Evolutionary conservation across 1,284 basidiomycete genomes (phyloP), one percentile per base, ranked within the genome.

Genomic region (Cystobasidiaceae sp.): DNA sequence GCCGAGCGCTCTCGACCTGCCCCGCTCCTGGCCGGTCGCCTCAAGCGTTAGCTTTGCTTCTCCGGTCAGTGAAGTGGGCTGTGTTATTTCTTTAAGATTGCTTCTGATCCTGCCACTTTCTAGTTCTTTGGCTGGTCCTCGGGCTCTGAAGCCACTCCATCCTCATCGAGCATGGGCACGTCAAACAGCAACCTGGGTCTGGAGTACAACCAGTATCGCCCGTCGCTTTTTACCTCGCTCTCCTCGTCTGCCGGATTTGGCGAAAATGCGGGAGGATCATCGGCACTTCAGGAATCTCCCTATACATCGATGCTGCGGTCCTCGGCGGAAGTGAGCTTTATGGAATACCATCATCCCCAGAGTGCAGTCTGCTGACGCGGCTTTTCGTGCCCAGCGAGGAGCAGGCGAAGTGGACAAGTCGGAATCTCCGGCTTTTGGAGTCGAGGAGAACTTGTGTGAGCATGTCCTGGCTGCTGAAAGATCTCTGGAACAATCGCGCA

Each of bases 401-500:
- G 27, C 8, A 13, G n/a, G 37, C 3, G 30, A 32, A 2, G 25
- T 15, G 21, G 21, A 51, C 8, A 11, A 23, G 5, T 33, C 28
- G 7, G 49, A 51, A 6, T 51, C 49, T 3, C 49, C 49, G 7
- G n/a, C 37, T 3, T 51, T 51, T 21, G 49, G 28, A 30, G n/a
- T n/a, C 5, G 49, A 51, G n/a, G 49, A 51, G 30, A 51, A 33
- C n/a, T 33, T 51, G 28, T 51, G 49, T 51, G 23, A 33, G 49
- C 19, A 15, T n/a, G n/a, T n/a, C n/a, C 13, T 27, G 7, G 9
- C 11, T 33, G n/a, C 37, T 8, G 11, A 11, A 15, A 2, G 1
- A 2, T 2, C 2, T 11, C 19, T n/a, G n/a, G n/a, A n/a, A n/a
- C n/a, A n/a, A n/a, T n/a, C n/a, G n/a, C n/a, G n/a, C n/a, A n/a